Evolutionary conservation across 805 yeast species (phyloP), one percentile per base, ranked within the genome.

Genomic region (Kregervanrija fluxuum): DNA sequence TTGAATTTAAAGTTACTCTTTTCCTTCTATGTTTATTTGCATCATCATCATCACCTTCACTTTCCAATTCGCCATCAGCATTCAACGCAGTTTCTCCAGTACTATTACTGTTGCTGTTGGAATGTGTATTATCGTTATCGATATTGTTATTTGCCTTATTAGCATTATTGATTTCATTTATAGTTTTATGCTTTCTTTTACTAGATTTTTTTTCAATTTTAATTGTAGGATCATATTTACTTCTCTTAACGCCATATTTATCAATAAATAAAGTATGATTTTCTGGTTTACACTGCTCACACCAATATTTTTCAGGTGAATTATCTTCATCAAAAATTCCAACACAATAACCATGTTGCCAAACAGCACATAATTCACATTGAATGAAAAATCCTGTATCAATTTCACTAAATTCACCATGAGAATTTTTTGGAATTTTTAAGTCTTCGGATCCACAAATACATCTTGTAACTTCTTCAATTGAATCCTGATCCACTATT

Each of bases 281-380:
- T 30, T 85, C 90, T 1, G 97, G 97, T 50, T 81, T 78, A 67
- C 99, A 91, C 52, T 67, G 65, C 61, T 91, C 99, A 70, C 99
- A 91, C 86, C 90, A 88, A 64, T 93, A 91, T 62, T 86, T 86
- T 46, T 91, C 97, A 3, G 97, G 96, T 2, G 88, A 86, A 41
- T 77, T 82, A 11, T 76, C 79, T 49, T 81, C 87, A 41, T 77
- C 79, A 44, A 71, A 71, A 46, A 91, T 79, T 1, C 96, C 95
- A 33, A 91, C 96, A 69, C 99, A 91, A 65, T 73, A 87, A 2
- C 97, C 98, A 62, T 91, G 99, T 64, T 91, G 99, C 99, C 99
- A 91, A 8, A 84, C 96, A 14, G 86, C 80, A 67, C 99, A 91
- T 50, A 75, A 74, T 57, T 93, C 99, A 71, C 95, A 85, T 57